Base-by-base conservation (phyloP, 169 alveolate genomes). In the Toxoplasma gondii region DNA sequence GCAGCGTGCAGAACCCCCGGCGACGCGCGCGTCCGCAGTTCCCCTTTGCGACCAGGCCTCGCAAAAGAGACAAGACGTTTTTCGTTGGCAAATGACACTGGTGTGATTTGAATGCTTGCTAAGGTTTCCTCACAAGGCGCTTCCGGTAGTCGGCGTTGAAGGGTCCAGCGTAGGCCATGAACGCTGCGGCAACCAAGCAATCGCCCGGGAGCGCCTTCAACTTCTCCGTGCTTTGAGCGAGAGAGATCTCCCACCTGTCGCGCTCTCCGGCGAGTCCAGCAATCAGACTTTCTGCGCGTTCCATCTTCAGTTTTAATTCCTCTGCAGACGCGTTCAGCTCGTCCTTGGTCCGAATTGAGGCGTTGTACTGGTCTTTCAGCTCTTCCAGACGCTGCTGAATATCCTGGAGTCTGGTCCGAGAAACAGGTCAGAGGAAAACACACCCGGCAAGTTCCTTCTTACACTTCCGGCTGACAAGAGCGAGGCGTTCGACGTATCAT, bases 131-230 rank as follows among this genome's bases (percentile, higher is more conserved):
- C 69, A 96, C 97, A 82, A 97, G 95, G 34, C 94, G 95, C 34
- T 94, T 92, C 95, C 99, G 96, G 93, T 98, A 97, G 49, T 97
- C 97, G n/a, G 98, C 96, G 44, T 98, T 98, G 97, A 98, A 98
- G 41, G 99, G 99, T 34, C 99, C 99, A 58, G 98, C 97, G 93
- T 98, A 98, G 86, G 98, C 97, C 97, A 98, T 96, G 91, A 98
- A 98, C n/a, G 99, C 98, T 9, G 99, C 98, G 17, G 98, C 98
- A 67, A 98, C 93, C 34, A 91, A 93, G 58, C 93, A 64, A 88
- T 97, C 99, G 92, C 99, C 98, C 67, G 97, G 95, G 38, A 98
- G 97, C 58, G 97, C 96, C 93, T 97, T 97, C 88, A 97, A 97
- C 92, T 98, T 96, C 49, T 96, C 97, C 94, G 98, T 98, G 94